Evolutionary conservation across 306 rosid species (phyloP).

Genomic region (Prunus armeniaca): DNA sequence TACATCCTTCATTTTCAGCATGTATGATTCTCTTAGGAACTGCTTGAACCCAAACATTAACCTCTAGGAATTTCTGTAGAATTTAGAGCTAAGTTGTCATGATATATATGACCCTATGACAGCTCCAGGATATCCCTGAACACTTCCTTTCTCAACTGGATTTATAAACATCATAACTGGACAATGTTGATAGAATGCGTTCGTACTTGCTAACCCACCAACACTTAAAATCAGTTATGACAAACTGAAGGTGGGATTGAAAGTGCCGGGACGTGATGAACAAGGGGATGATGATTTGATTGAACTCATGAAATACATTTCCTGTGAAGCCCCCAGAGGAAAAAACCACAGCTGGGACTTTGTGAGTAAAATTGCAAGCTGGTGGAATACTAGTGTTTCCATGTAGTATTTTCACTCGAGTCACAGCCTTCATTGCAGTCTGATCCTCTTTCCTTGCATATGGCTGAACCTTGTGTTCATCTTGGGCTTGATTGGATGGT

Average conservation of each 20-base stretch:
- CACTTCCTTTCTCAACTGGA: slow-evolving; percentile 16
- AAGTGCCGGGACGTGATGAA: slow-evolving; percentile 34
- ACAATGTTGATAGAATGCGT: slow-evolving; percentile 26
- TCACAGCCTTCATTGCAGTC: slow-evolving; percentile 16
- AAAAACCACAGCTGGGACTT: slow-evolving; percentile 29
- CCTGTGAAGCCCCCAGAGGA: slow-evolving; percentile 39
- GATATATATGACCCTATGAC: slow-evolving; percentile 22
- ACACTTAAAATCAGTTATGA: slow-evolving; percentile 24
- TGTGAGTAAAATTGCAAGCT: slow-evolving; percentile 22
- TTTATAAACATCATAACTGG: slow-evolving; percentile 21
- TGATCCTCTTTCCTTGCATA: slow-evolving; percentile 33
- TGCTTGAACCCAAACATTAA: slow-evolving; percentile 29
- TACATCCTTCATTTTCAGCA: slow-evolving; percentile 12
- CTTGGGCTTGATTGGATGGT: slow-evolving; percentile 9
- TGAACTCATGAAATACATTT: slow-evolving; percentile 36
- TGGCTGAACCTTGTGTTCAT: slow-evolving; percentile 21
- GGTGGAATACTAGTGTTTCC: slow-evolving; percentile 15
- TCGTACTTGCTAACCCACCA: slow-evolving; percentile 35
- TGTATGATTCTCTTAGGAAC: slow-evolving; percentile 27
- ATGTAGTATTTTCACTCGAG: slow-evolving; percentile 16
- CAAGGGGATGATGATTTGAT: slow-evolving; percentile 32
- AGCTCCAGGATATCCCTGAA: slow-evolving; percentile 35
- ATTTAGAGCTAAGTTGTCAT: slow-evolving; percentile 30
- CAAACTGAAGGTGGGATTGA: slow-evolving; percentile 23
- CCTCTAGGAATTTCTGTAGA: slow-evolving; percentile 32